Evolutionary conservation across 805 yeast genomes (phyloP).

Genomic region (Ogataea methanolica): DNA sequence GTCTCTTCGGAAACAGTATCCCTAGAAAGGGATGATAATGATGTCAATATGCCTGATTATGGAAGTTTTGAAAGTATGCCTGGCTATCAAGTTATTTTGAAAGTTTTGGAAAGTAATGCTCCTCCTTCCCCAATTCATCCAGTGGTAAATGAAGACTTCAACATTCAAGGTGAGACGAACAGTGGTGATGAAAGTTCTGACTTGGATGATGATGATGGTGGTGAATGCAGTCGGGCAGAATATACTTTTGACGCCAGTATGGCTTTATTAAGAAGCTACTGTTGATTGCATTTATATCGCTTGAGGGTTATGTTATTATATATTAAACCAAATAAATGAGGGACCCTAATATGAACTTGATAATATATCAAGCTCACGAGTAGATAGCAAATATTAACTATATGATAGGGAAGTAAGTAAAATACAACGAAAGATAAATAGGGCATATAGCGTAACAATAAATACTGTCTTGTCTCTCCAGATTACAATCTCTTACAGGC

Average conservation of each 20-base stretch:
- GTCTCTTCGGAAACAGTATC: background rate
- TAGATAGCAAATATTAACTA: too few species aligned
- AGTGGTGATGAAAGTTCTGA: background rate
- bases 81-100: conserved; percentile 16
- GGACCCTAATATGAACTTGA: too few species aligned
- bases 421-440: too few species aligned
- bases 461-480: too few species aligned
- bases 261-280: conserved; percentile 9
- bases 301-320: too few species aligned
- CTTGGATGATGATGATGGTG: conserved; percentile 2
- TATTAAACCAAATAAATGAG: background rate
- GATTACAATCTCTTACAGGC: too few species aligned
- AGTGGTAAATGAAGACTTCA: background rate
- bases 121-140: too few species aligned
- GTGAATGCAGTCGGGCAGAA: conserved; percentile 2
- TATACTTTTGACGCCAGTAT: conserved; percentile 14
- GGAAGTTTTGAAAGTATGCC: conserved; percentile 5
- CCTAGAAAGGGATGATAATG: conserved; percentile 5
- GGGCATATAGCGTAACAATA: too few species aligned
- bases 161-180: background rate
- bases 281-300: background rate
- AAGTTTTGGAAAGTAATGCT: conserved; percentile 7
- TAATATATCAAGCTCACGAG: too few species aligned
- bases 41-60: conserved; percentile 8
- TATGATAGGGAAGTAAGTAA: too few species aligned